phyloP scores from a whole-genome alignment of 75 land plant genomes.

The Pinus taeda region DNA sequence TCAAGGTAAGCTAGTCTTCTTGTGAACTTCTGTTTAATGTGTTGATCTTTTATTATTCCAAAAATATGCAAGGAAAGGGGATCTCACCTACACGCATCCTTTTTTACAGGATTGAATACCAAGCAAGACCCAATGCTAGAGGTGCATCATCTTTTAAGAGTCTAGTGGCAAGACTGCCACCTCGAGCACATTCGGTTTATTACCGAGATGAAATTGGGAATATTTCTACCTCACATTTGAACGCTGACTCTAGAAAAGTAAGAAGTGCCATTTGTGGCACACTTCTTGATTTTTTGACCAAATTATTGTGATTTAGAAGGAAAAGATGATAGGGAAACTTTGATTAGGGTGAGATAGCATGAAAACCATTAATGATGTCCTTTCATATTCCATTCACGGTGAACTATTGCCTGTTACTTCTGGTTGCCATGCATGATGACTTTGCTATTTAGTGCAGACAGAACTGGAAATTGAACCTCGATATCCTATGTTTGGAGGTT shows the following conservation, averaged over 20 bases:
- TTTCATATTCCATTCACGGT: no score
- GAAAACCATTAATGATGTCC: no score
- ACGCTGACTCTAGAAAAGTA: constrained; percentile 67
- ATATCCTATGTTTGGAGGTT: constrained; percentile 97
- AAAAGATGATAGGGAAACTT: no score
- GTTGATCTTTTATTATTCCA: background rate
- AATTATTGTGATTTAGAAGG: no score
- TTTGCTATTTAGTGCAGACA: constrained; percentile 56
- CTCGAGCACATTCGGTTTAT: constrained; percentile 92
- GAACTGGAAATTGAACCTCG: constrained; percentile 92
- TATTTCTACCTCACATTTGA: constrained; percentile 89
- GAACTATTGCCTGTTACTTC: background rate
- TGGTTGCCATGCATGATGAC: background rate
- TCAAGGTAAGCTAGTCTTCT: constrained; percentile 59
- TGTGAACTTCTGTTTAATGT: background rate
- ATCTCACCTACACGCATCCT: background rate
- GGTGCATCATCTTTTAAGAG: constrained; percentile 75
- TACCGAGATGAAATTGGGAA: constrained; percentile 99
- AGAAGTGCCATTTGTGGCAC: no score
- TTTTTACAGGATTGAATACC: constrained; percentile 82
- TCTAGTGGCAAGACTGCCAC: constrained; percentile 80
- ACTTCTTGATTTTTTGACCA: no score
- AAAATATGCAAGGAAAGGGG: background rate
- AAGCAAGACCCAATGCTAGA: constrained; percentile 52
- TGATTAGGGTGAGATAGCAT: no score